Base-by-base conservation (phyloP, 2,329 filamentous ascomycete genomes). In the Atkinsonella texensis region DNA sequence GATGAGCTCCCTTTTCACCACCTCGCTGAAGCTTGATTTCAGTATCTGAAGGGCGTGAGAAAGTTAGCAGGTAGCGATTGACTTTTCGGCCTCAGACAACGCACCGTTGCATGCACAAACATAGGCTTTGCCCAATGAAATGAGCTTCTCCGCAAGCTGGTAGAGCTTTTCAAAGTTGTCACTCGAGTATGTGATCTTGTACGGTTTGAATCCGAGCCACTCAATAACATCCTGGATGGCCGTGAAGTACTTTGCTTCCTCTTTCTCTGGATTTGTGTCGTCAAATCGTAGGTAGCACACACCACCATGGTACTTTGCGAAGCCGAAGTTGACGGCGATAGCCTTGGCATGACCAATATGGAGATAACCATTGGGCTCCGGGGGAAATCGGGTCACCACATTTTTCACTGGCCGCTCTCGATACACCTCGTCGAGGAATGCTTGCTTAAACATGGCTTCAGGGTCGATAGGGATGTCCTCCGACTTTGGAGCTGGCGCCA, bases 321-420 rank as follows among this genome's bases (percentile, higher is more conserved):
- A 97, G 7, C 91, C 91, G 70, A 97, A 97, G 70, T 97, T 96
- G 67, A 97, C 82, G 0, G 89, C 85, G 66, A 97, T 96, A 20
- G 93, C 91, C 72, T 97, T 97, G 57, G 86, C 87, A 65, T 97
- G 93, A 18, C 91, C 91, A 59, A 97, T 86, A 64, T 96, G 90
- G 10, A 96, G 78, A 65, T 85, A 96, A 51, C 91, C 93, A 66
- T 97, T 97, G 46, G 93, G 93, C 69, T 91, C 87, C 18, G 87
- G 87, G 2, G 87, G 87, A 63, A 91, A 90, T 58, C 86, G 81
- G 4, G 85, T 89, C 47, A 84, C 68, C 18, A 84, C 81, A 13
- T 73, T 70, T 58, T 77, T 78, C 44, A 74, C 71, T 2, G 83
- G 82, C 47, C 81, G 76, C 67, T 85, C 79, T 55, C 83, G 78